Base-by-base conservation (phyloP, 257 asterid genomes). In the Handroanthus guayacan region DNA sequence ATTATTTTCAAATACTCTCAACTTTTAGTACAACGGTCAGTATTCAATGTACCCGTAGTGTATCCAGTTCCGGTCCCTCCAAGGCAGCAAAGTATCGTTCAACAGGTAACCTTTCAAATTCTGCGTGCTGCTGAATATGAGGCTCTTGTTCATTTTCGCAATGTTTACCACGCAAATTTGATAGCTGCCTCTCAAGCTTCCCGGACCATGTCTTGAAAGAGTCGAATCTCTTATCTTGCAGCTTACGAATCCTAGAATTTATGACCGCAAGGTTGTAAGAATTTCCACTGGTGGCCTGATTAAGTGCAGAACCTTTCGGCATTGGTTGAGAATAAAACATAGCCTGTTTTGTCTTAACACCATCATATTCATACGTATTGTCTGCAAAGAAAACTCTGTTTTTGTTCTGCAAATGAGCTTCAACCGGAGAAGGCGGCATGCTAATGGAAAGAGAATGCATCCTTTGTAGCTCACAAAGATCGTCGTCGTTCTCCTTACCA, bases 201-300 rank as follows among this genome's bases (percentile, higher is more conserved):
- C 95, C 97, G 0, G 96, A 91, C 92, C 95, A 90, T 56, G 97
- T 91, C 82, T 89, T 94, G 92, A 91, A 90, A 37, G 94, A 84
- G 82, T 94, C 90, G 36, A 76, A 94, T 64, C 93, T 84, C 44
- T 71, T 79, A 36, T 94, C 93, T 68, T 84, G 86, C 17, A 77
- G 67, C 45, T 80, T 74, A 13, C 78, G 74, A 18, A 69, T 75
- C 71, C 86, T 79, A 1, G 87, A 91, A 80, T 81, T 82, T 69
- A 82, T 71, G 0, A 45, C 44, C 0, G 89, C 86, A 58, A 41
- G 38, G 36, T 47, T 66, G 39, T 88, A 72, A 5, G 75, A 78
- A 55, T 83, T 80, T 9, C 64, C 77, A 17, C 70, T 62, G 0
- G 69, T 69, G 75, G 82, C 56, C 70, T 69, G 84, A 62, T 81